Conservation (phyloP, 176 grass and related monocot genomes). For the Urochloa ruziziensis region DNA sequence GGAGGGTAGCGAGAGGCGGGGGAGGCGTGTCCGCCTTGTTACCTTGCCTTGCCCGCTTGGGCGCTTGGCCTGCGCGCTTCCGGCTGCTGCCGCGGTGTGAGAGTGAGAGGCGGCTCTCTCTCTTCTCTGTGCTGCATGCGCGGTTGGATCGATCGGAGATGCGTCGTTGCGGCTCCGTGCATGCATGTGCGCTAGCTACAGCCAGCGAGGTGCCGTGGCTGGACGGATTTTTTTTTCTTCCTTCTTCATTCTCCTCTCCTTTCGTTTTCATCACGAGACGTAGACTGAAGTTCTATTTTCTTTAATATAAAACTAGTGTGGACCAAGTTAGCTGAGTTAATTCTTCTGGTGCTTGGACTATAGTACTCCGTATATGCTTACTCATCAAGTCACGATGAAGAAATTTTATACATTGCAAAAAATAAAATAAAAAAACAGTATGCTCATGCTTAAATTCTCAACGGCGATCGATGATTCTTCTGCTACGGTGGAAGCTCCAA, state of each 20-base stretch:
- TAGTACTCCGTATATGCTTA: no score
- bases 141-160: neutral
- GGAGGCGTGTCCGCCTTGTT: constrained; percentile 49
- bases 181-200: neutral
- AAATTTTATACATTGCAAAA: no score
- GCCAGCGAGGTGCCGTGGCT: neutral
- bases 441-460: no score
- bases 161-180: neutral
- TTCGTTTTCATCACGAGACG: neutral
- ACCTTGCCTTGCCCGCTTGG: constrained; percentile 27
- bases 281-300: neutral
- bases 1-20: constrained; percentile 25
- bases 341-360: no score
- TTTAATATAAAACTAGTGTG: no score
- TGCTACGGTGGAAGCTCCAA: no score
- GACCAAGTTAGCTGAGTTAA: no score
- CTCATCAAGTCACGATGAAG: no score
- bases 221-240: neutral
- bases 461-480: no score
- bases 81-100: neutral
- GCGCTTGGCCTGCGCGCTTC: neutral
- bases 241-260: neutral
- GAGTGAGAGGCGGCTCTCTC: no score
- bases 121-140: neutral
- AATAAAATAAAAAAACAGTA: no score